Evolutionary conservation across 148 eudicot genomes (phyloP), one percentile per base, ranked within the genome.

Genomic region (Cornus florida): DNA sequence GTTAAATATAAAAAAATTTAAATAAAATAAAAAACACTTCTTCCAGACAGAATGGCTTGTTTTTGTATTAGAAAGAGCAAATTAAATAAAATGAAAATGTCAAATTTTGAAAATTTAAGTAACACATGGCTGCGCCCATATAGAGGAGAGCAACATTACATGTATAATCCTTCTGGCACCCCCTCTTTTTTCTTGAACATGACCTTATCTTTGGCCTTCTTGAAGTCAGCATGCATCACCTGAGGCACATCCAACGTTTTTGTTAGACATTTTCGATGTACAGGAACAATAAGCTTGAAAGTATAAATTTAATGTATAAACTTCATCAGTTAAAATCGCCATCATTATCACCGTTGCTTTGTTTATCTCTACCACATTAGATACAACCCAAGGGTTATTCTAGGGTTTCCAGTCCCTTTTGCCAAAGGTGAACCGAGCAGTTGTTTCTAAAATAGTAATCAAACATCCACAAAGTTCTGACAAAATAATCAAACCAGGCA

Each of bases 121-220:
- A 13, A 16, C 0, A 50, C 73, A 22, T 0, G 11, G 57, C 69
- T 6, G 8, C 6, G 14, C 53, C 69, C 17, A 7, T 10, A 19
- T 14, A 17, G n/a, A 77, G 8, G 6, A 16, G 35, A 38, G 53
- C n/a, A 23, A 69, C 80, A 79, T 86, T 81, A 93, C 94, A 93
- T 91, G 73, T 93, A 93, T 2, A 93, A 92, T 53, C 97, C 97
- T 86, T 93, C 95, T 35, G 97, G 95, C n/a, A 91, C 93, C 33
- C 97, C 97, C 82, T 93, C 97, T 84, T 93, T 93, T 92, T 93
- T 93, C 91, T 91, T 91, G 86, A 86, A 91, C 97, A 93, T 91
- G 13, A 93, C 97, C 91, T 93, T 93, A 48, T 93, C 95, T 79
- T 91, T 93, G 1, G 95, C 95, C 86, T 93, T 91, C 87, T 93